These are phyloP conservation scores for Clonostachys rosea DNA, from an alignment of 2,329 filamentous ascomycete species.

Conservation along the genomic window DNA sequence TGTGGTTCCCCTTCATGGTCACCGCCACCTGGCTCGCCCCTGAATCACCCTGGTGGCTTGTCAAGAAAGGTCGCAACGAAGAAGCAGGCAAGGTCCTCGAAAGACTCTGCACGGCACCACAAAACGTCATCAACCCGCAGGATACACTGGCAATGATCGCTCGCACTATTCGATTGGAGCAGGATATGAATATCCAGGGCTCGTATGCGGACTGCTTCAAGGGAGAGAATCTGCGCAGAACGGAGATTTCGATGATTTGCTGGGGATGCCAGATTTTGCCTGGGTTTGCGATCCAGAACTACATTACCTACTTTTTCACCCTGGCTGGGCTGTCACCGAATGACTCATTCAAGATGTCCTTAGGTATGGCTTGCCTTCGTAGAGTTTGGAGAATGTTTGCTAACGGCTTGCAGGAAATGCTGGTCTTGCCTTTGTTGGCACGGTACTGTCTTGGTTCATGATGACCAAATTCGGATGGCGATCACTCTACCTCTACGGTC, in stretches of 20 bases:
- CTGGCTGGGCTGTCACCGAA: conserved; percentile 22
- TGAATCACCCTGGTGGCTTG: conserved; percentile 37
- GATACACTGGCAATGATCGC: conserved; percentile 43
- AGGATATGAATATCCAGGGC: conserved; percentile 27
- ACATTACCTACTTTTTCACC: conserved; percentile 31
- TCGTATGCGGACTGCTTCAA: conserved; percentile 42
- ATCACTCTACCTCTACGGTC: conserved; percentile 37
- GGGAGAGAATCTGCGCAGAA: conserved; percentile 36
- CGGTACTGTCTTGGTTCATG: conserved; percentile 33
- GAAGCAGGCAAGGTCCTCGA: conserved; percentile 26
- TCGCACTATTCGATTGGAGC: conserved; percentile 42
- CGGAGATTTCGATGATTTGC: conserved; percentile 37
- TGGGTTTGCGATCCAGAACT: conserved; percentile 28
- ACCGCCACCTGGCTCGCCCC: conserved; percentile 28
- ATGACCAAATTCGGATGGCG: conserved; percentile 36
- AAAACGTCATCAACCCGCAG: conserved; percentile 18
- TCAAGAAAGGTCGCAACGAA: conserved; percentile 24
- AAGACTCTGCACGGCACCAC: conserved; percentile 24
- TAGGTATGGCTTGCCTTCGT: conserved; percentile 13
- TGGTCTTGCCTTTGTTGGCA: conserved; percentile 34
- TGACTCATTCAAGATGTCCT: conserved; percentile 23
- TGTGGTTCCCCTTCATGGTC: conserved; percentile 30
- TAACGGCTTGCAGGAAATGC: conserved; percentile 11
- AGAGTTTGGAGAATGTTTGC: too few relatives aligned
- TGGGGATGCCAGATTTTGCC: conserved; percentile 34